Base-by-base conservation (phyloP, 1,139 yeast species). In the Kodamaea fungicola region DNA sequence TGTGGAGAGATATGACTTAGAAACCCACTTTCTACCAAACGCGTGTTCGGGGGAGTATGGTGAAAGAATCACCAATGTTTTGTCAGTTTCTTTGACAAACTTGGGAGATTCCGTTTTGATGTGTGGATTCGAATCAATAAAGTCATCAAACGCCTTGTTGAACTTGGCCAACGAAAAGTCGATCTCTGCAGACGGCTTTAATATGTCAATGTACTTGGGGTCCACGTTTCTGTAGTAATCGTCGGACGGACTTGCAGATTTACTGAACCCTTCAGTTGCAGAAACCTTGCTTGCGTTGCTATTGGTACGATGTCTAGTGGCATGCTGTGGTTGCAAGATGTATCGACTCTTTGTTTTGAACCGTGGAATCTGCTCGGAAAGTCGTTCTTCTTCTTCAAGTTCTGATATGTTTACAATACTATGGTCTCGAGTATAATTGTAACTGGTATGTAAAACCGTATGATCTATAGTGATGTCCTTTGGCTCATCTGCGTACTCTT, bases 11-110 rank as follows among this genome's bases (percentile, higher is more conserved):
- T 83, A 83, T 2, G 80, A 62, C 52, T 83, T 83, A 7, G 88
- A 67, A 2, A 80, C 88, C 95, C 95, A 86, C 35, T 69, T 67
- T 32, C 96, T 67, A 8, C 88, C 80, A 56, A 84, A 86, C 2
- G 78, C 78, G 59, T 86, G 95, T 45, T 78, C 77, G 2, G 80
- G 62, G 1, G 83, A 76, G 43, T 71, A 69, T 0, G 86, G 85
- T 1, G 84, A 78, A 28, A 80, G 52, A 8, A 80, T 63, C 10
- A 80, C 64, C 40, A 78, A 64, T 0, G 83, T 76, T 42, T 71
- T 72, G 33, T 76, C 76, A 8, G 63, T 54, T 31, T 71, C 73
- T 6, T 65, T 63, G 19, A 61, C 55, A 38, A 67, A 67, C 34
- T 69, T 68, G 29, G 70, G 79, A 13, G 78, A 73, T 37, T 76